A percentile compares a stretch with the other conserved stretches of the same genome.
These are phyloP conservation scores for Theobroma grandiflorum DNA, from an alignment of 441 rosid genomes.

Conservation along the genomic window DNA sequence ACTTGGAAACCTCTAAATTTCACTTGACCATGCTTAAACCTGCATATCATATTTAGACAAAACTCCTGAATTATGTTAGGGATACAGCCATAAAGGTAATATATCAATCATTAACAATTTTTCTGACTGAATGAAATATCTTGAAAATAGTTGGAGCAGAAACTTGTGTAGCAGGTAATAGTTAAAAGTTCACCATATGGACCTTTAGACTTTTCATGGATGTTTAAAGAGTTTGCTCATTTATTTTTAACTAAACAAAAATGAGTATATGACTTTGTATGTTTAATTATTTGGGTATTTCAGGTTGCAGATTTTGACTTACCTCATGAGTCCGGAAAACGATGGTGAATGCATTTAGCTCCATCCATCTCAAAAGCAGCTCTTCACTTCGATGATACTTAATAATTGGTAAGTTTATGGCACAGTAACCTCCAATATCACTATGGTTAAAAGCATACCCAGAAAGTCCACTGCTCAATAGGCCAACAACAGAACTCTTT, in stretches of 20 bases:
- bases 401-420: slow-evolving; percentile 58
- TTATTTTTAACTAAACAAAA: slow-evolving; percentile 3
- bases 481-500: slow-evolving; percentile 75
- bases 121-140: neutral
- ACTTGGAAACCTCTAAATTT: neutral
- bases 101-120: neutral
- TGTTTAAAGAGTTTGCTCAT: neutral
- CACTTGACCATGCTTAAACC: neutral
- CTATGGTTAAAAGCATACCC: slow-evolving; percentile 79
- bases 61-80: neutral
- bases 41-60: neutral
- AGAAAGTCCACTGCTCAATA: slow-evolving; percentile 68
- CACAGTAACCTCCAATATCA: slow-evolving; percentile 80
- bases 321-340: slow-evolving; percentile 81
- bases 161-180: neutral
- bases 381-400: slow-evolving; percentile 69
- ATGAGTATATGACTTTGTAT: slow-evolving; percentile 15
- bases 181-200: neutral
- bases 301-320: slow-evolving; percentile 31
- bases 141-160: neutral
- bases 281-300: slow-evolving; percentile 2
- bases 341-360: slow-evolving; percentile 68
- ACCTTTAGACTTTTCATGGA: neutral
- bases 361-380: slow-evolving; percentile 80
- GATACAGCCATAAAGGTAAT: neutral